Conservation (phyloP, 768 basidiomycete genomes). For the Amyloporia xantha region DNA sequence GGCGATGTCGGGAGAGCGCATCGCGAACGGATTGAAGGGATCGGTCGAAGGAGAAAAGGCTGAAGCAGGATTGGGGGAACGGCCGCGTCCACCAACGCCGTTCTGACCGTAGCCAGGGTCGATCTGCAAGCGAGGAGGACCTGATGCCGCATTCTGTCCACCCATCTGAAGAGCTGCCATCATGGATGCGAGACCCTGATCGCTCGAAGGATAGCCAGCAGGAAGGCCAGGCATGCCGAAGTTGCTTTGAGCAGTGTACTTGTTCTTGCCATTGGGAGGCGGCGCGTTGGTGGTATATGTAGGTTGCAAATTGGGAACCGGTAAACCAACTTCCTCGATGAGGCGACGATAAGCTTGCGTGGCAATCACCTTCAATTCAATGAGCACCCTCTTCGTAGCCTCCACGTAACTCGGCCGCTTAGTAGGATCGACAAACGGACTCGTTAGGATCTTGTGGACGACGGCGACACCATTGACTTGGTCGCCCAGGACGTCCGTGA, state of each 20-base stretch:
- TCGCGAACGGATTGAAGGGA: constrained; percentile 52
- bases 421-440: constrained; percentile 69
- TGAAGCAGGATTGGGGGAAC: constrained; percentile 35
- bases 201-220: constrained; percentile 73
- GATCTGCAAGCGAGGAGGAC: constrained; percentile 64
- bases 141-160: constrained; percentile 78
- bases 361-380: constrained; percentile 87
- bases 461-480: constrained; percentile 95
- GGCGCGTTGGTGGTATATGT: constrained; percentile 60
- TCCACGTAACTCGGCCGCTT: constrained; percentile 71
- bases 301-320: constrained; percentile 82
- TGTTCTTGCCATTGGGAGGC: constrained; percentile 55
- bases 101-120: constrained; percentile 53
- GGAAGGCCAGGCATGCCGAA: constrained; percentile 72
- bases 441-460: constrained; percentile 87
- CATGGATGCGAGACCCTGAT: constrained; percentile 85
- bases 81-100: constrained; percentile 34
- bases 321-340: constrained; percentile 91
- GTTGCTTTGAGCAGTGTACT: constrained; percentile 42
- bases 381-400: constrained; percentile 84
- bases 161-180: constrained; percentile 92
- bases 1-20: constrained; percentile 41
- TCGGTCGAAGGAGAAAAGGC: constrained; percentile 47
- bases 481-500: constrained; percentile 91
- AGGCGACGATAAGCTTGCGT: constrained; percentile 91